These are phyloP conservation scores for Microbotryum saponariae DNA, from an alignment of 1,284 basidiomycete species.

Conservation along the genomic window DNA sequence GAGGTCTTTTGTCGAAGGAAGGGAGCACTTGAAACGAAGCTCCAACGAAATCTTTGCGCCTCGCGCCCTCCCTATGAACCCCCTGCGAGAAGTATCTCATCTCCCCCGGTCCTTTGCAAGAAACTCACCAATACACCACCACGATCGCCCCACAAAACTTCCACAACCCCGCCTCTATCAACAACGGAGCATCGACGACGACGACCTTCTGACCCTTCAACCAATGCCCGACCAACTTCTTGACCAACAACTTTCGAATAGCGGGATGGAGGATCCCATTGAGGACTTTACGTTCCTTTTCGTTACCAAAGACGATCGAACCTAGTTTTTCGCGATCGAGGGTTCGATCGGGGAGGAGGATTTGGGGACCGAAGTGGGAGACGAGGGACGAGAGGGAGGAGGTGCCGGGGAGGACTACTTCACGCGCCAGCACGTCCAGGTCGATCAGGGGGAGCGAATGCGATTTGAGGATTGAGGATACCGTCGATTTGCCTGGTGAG, in stretches of 20 bases:
- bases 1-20: not conserved
- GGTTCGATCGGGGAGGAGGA: constrained; percentile 56
- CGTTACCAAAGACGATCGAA: constrained; percentile 72
- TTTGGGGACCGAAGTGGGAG: constrained; percentile 63
- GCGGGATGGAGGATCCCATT: constrained; percentile 87
- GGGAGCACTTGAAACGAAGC: too few relatives aligned
- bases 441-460: constrained; percentile 69
- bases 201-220: constrained; percentile 66
- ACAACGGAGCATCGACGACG: constrained; percentile 83
- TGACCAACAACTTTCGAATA: constrained; percentile 52
- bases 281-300: constrained; percentile 59
- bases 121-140: constrained; percentile 75
- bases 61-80: too few relatives aligned
- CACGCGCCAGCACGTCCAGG: constrained; percentile 80
- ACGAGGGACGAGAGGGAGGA: constrained; percentile 62
- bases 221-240: constrained; percentile 65
- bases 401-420: constrained; percentile 80
- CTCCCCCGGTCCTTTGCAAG: too few relatives aligned
- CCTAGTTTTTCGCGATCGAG: constrained; percentile 81
- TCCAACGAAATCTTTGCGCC: too few relatives aligned
- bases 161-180: constrained; percentile 85
- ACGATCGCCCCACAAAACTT: constrained; percentile 74
- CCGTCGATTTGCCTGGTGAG: constrained; percentile 67
- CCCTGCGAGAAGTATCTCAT: too few relatives aligned
- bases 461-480: constrained; percentile 62